Evolutionary conservation across 805 yeast species (phyloP), one percentile per base, ranked within the genome.

Genomic region (Debaryomyces maramus): DNA sequence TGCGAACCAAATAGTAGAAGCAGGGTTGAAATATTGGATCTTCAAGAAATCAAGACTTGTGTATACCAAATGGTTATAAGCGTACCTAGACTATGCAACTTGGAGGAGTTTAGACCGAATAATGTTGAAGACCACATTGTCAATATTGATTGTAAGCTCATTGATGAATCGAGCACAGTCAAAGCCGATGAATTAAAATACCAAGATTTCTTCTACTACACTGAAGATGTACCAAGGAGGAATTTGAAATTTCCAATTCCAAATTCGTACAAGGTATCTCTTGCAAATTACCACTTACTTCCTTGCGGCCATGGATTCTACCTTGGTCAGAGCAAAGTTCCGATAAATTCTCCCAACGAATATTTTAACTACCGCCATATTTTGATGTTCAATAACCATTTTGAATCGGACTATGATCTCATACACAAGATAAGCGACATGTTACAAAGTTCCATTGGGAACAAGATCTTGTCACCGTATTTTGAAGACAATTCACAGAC

Each of bases 11-110:
- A 48, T 18, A 38, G 45, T 7, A 38, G 33, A 19, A 42, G 33
- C 9, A 17, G n/a, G 9, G 40, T 57, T 2, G 45, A 42, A 22
- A 57, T 67, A n/a, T 39, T 62, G 7, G 72, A 72, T 52, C 67
- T 79, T 3, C 61, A 61, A 35, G 89, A 83, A 55, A 59, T 69
- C 22, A 70, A 67, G 39, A 77, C 83, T 0, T 83, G 89, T 54
- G 73, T 72, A 32, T 83, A 83, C 52, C 68, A 68, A 46, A 68
- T 80, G 58, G 63, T 64, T 19, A 59, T 83, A 3, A 69, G 68
- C 34, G 67, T 81, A 0, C 81, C 81, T 0, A 53, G 60, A 6
- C 60, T 83, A 17, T 83, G 88, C 47, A 41, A 41, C 39, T 32
- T 54, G 52, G 54, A 65, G 48, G 70, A 65, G 34, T 66, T 70